A percentile compares a stretch with the other conserved stretches of the same genome.
Conservation (phyloP, 108 stramenopile species). For the Nitzschia sp. region DNA sequence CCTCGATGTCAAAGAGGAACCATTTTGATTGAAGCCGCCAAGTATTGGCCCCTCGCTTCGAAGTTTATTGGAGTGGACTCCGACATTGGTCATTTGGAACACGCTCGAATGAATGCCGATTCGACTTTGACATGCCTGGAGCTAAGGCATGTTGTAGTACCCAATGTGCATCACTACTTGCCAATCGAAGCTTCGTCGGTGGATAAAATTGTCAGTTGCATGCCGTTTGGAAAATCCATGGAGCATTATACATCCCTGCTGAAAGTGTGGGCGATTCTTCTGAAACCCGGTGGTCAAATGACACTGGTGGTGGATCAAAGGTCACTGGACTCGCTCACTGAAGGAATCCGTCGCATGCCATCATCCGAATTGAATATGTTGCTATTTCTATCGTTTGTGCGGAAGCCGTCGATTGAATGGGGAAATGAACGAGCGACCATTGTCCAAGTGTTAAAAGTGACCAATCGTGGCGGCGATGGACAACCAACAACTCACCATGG, state of each 20-base stretch:
- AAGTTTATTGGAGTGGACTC: constrained; percentile 9
- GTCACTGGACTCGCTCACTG: background rate
- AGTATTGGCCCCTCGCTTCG: constrained; percentile 19
- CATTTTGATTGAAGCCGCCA: constrained; percentile 17
- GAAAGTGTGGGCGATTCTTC: background rate
- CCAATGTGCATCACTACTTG: background rate
- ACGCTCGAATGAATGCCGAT: constrained; percentile 9
- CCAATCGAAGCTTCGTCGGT: background rate
- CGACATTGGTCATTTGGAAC: constrained; percentile 6
- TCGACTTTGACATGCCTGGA: constrained; percentile 1
- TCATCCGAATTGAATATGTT: background rate
- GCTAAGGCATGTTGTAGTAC: background rate
- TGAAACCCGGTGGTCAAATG: background rate
- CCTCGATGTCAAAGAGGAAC: constrained; percentile 10
- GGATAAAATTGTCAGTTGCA: background rate
- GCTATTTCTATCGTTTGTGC: background rate
- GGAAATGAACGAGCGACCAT: background rate
- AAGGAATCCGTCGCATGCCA: background rate
- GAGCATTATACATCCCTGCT: background rate
- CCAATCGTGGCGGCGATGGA: too few species aligned
- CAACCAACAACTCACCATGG: background rate
- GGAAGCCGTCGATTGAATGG: background rate
- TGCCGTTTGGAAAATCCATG: background rate
- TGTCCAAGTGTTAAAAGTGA: background rate
- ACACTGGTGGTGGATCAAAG: background rate